Conservation (phyloP, 140 eudicot genomes). For the Cichorium intybus region DNA sequence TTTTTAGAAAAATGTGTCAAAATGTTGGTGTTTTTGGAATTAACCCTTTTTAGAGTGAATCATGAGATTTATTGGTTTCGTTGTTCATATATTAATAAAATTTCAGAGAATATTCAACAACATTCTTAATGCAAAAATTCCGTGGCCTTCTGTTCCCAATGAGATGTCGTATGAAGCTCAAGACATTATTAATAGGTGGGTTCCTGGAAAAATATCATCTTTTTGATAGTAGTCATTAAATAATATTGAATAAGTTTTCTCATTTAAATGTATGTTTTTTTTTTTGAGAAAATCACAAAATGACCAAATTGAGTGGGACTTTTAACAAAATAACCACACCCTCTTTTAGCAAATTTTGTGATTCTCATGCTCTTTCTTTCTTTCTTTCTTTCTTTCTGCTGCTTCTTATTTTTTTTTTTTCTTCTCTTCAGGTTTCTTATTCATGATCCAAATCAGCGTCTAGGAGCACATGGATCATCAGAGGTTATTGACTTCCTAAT, state of each 20-base stretch:
- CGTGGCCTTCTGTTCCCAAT: slow-evolving; percentile 73
- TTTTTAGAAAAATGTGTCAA: too few relatives aligned
- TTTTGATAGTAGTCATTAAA: too few relatives aligned
- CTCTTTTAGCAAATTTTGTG: too few relatives aligned
- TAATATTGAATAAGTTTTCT: too few relatives aligned
- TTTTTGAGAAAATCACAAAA: too few relatives aligned
- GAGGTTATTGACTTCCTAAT: slow-evolving; percentile 50
- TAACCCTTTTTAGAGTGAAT: too few relatives aligned
- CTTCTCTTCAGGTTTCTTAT: slow-evolving; percentile 79
- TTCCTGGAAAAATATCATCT: background rate
- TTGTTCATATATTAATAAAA: slow-evolving; percentile 13
- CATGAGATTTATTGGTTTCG: background rate
- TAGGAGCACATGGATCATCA: slow-evolving; percentile 82
- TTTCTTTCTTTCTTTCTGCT: too few relatives aligned
- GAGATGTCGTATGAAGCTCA: slow-evolving; percentile 80
- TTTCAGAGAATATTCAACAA: slow-evolving; percentile 76
- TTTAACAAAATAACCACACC: too few relatives aligned
- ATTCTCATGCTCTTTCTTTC: too few relatives aligned
- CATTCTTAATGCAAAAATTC: slow-evolving; percentile 72
- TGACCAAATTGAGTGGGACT: too few relatives aligned
- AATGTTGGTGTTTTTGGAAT: too few relatives aligned
- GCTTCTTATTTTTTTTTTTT: too few relatives aligned
- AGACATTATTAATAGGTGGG: slow-evolving; percentile 81
- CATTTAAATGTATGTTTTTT: slow-evolving; percentile 8
- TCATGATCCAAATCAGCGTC: slow-evolving; percentile 76